Conservation (phyloP, 2,329 filamentous ascomycete genomes). For the Xylogone sp. region DNA sequence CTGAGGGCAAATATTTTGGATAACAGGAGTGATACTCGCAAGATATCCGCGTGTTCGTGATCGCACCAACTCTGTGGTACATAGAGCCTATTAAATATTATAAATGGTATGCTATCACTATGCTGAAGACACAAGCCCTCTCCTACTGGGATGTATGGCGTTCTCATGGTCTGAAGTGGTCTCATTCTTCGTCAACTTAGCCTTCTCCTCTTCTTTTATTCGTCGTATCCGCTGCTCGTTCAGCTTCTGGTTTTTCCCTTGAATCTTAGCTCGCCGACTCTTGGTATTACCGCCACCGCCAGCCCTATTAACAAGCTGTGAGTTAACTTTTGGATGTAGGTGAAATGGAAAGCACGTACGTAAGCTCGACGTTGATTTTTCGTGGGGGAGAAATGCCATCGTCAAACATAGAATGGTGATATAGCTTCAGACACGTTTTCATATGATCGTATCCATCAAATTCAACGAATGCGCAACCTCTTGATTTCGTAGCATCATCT, state of each 20-base stretch:
- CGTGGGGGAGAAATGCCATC: conserved; percentile 52
- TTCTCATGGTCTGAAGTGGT: conserved; percentile 18
- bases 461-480: conserved; percentile 84
- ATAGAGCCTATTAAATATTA: not conserved
- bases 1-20: not conserved
- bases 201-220: conserved; percentile 23
- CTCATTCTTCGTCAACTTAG: conserved; percentile 14
- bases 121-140: conserved; percentile 16
- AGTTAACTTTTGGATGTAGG: conserved; percentile 7
- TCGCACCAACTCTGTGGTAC: no score
- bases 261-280: conserved; percentile 70
- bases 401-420: conserved; percentile 79
- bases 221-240: conserved; percentile 46
- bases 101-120: not conserved
- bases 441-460: conserved; percentile 83
- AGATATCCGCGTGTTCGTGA: no score
- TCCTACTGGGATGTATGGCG: conserved; percentile 25
- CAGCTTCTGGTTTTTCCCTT: conserved; percentile 81
- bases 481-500: conserved; percentile 57
- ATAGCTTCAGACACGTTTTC: conserved; percentile 87
- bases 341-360: conserved; percentile 47
- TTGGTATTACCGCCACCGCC: conserved; percentile 81
- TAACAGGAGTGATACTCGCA: not conserved
- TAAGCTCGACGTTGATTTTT: conserved; percentile 90
- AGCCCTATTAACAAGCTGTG: conserved; percentile 52